Base-by-base conservation (phyloP, 306 rosid genomes). In the Glycine latifolia region DNA sequence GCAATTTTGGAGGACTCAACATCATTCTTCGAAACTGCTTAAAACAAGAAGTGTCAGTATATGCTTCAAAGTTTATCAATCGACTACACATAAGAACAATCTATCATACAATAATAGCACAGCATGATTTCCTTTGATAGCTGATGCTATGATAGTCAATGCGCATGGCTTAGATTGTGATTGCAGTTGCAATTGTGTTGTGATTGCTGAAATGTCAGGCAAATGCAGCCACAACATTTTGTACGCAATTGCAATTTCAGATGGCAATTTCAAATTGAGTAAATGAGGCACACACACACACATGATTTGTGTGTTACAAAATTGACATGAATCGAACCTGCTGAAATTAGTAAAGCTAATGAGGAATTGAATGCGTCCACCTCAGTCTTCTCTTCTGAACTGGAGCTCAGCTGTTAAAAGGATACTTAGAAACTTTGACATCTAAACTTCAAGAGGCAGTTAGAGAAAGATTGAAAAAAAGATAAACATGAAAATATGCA, bases 301-400 rank as follows among this genome's bases (percentile, higher is more conserved):
- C 2, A 46, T 46, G 8, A 8, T 47, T 2, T 47, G 6, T 47
- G 2, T 5, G 2, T 14, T 13, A 52, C 4, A 8, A 52, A 14
- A 13, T 13, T 52, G 58, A 56, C 31, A 56, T 56, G 17, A 26
- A 56, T 81, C 90, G 70, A 58, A 95, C 99, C 95, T 84, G 97
- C 91, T 58, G 95, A 85, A 71, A 93, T 81, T 85, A 93, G 83
- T 43, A 92, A 88, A 86, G 97, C 88, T 49, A 95, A 67, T 53
- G 99, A 90, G 63, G 99, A 90, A 70, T 88, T 91, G 89, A 93
- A 93, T 7, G 90, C 7, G 54, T 95, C 94, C 83, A 90, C 99
- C 79, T 89, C 87, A 60, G 88, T 81, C 72, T 89, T 88, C 89
- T 93, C 97, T 86, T 95, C 96, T 50, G 90, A 87, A 83, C 96